Base-by-base conservation (phyloP, 108 stramenopile species). In the Nitzschia inconspicua region DNA sequence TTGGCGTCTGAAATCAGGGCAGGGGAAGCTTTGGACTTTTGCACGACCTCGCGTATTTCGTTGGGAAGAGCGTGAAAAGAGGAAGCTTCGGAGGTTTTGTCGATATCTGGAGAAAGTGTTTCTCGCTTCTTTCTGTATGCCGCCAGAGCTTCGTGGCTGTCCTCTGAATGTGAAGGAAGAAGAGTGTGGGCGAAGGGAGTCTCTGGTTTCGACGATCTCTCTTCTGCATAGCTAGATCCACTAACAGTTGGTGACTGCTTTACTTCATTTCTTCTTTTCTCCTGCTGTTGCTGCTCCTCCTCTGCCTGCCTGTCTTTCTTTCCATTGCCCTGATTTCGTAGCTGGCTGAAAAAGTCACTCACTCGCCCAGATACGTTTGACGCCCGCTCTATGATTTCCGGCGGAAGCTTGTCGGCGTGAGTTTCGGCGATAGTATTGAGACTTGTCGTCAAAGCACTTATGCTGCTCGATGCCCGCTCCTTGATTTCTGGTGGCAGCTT, bases 31-130 rank as follows among this genome's bases (percentile, higher is more conserved):
- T 2, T 26, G 3, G 46, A 59, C 19, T 61, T 67, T 34, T 62
- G 56, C 6, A 80, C 66, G 22, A 75, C 63, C 40, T 66, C 20
- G 44, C 68, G 57, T 30, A 75, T 55, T 16, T 65, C 70, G 24
- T 60, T 63, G 5, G 79, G 79, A 0, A 80, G 43, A 2, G 46
- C 63, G 16, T 58, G 62, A 41, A 68, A 80, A 28, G 79, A 72
- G 0, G 79, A 80, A 29, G 51, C 44, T 13, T 65, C 70, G 6
- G 70, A 70, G 4, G 46, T 25, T 0, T 68, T 57, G 41, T 75
- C 79, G 4, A 25, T 22, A n/a, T 65, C 52, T 36, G 68, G 77
- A 16, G 54, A 60, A 18, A 54, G 2, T 2, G 53, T 36, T 11
- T 25, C 53, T 13, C 53, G 53, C 7, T 34, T 36, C 26, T 65